These are phyloP conservation scores for Ganoderma lingzhi DNA, from an alignment of 1,284 basidiomycete species.

Conservation along the genomic window DNA sequence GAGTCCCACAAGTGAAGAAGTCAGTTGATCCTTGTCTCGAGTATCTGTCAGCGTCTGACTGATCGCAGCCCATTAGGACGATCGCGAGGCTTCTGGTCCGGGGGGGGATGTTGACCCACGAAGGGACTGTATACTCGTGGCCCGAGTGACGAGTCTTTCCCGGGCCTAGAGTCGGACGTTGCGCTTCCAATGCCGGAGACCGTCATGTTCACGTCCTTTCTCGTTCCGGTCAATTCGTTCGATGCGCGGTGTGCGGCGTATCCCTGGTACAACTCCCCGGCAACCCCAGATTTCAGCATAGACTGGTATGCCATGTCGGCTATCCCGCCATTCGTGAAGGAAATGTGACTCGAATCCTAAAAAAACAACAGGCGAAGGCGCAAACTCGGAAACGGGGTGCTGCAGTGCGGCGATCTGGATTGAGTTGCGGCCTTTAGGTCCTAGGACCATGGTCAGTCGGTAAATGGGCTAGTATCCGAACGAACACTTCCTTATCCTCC, in stretches of 20 bases:
- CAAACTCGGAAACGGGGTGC: neutral
- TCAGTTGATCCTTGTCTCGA: neutral
- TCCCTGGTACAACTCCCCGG: neutral
- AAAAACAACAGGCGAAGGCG: neutral
- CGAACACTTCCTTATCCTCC: neutral
- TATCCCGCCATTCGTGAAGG: neutral
- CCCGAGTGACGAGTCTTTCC: too few relatives aligned
- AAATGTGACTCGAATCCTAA: neutral
- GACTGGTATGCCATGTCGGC: neutral
- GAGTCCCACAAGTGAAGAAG: neutral
- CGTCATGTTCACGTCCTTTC: too few relatives aligned
- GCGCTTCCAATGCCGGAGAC: too few relatives aligned
- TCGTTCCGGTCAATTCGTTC: neutral
- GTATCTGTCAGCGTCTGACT: neutral
- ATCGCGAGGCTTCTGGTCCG: too few relatives aligned
- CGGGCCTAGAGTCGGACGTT: too few relatives aligned
- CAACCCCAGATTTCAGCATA: neutral
- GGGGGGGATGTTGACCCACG: too few relatives aligned
- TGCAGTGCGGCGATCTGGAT: neutral
- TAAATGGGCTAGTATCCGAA: neutral
- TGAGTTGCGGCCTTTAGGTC: neutral
- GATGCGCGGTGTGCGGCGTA: neutral
- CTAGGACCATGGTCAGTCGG: neutral
- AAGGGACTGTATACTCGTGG: too few relatives aligned
- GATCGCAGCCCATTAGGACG: neutral